These are phyloP conservation scores for Fusarium metavorans DNA, from an alignment of 2,329 filamentous ascomycete genomes.

Conservation along the genomic window DNA sequence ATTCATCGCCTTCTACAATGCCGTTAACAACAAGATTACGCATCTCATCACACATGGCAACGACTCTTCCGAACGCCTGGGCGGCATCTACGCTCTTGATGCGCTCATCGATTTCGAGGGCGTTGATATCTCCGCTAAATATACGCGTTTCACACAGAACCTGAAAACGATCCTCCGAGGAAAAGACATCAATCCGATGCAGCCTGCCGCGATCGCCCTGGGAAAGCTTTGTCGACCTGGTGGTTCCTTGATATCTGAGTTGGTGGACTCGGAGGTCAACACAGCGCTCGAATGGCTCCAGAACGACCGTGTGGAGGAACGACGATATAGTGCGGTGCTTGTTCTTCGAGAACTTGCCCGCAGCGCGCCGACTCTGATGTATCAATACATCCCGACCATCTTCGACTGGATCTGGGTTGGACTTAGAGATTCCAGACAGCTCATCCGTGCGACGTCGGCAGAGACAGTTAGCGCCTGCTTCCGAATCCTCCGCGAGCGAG, in stretches of 20 bases:
- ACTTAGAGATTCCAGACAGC: conserved; percentile 86
- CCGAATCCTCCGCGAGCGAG: conserved; percentile 93
- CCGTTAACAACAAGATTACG: conserved; percentile 69
- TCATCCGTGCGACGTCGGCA: conserved; percentile 91
- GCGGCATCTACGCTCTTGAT: conserved; percentile 92
- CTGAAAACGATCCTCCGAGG: conserved; percentile 89
- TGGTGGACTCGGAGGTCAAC: conserved; percentile 97
- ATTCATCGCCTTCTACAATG: conserved; percentile 72
- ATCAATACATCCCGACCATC: conserved; percentile 93
- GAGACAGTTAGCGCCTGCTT: conserved; percentile 96
- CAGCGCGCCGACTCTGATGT: conserved; percentile 95
- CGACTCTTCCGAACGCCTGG: conserved; percentile 89
- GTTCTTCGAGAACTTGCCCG: conserved; percentile 90
- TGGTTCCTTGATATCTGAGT: conserved; percentile 91
- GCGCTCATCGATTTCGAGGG: conserved; percentile 96
- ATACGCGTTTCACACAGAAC: conserved; percentile 92
- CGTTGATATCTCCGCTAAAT: conserved; percentile 92
- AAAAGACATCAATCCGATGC: conserved; percentile 91
- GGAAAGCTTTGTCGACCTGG: conserved; percentile 93
- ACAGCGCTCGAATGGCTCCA: conserved; percentile 97
- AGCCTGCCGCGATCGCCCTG: conserved; percentile 87
- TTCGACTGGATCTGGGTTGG: conserved; percentile 98
- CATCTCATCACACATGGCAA: conserved; percentile 83
- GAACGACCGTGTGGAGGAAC: conserved; percentile 91
- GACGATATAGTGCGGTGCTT: conserved; percentile 92